Base-by-base conservation (phyloP, 805 yeast genomes). In the Wickerhamomyces silvicola region DNA sequence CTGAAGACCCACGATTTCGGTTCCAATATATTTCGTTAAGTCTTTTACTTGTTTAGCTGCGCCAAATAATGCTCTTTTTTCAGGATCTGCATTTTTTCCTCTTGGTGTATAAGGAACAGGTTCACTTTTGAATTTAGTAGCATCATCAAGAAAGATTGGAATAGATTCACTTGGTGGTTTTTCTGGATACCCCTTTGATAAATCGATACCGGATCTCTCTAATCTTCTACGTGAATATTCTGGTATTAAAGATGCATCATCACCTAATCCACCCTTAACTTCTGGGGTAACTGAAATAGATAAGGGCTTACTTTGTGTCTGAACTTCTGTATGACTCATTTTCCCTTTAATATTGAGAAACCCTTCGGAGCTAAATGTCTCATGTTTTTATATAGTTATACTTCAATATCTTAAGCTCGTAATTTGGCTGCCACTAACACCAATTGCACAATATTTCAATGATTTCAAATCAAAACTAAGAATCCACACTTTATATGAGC, bases 1-100 rank as follows among this genome's bases (percentile, higher is more conserved):
- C 43, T 68, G 70, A 22, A 68, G 44, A 9, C 75, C 75, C 24
- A 62, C 57, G 34, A 68, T 56, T 38, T 68, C 74, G n/a, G 74
- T 69, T 28, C 75, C 75, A 39, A 68, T 49, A 39, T 64, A 60
- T 35, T 61, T 62, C 33, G 72, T 64, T 39, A 68, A 52, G 34
- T 68, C 43, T 22, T 44, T 59, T 18, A 68, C 69, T 36, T 60
- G 57, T 42, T 50, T 57, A 26, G 56, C 64, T 40, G 65, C 65
- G 4, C 62, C 57, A 24, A 62, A 52, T 10, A 62, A 43, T 5
- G 68, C 65, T 36, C 59, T 61, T 51, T 62, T 62, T 37, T 59
- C 64, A 10, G 62, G 66, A 36, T 62, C 67, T 6, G 67, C 68
- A 31, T 54, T 51, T 35, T 39, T 42, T 23, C 60, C 65, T 28